Evolutionary conservation across 1,284 basidiomycete species (phyloP), one percentile per base, ranked within the genome.

Genomic region (Polyporus tsugae): DNA sequence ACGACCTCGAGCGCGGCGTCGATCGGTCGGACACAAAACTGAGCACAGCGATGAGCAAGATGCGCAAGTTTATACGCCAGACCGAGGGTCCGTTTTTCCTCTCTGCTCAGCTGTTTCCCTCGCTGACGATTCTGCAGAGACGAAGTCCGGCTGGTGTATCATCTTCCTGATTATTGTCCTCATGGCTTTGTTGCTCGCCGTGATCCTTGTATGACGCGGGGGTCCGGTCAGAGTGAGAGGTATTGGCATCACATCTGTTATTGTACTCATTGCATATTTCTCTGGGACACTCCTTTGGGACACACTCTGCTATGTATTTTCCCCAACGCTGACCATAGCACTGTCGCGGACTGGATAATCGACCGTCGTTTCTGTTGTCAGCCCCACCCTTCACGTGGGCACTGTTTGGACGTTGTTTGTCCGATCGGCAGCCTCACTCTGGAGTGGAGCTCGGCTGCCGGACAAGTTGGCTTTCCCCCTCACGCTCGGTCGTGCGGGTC

Each of bases 11-110:
- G 69, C 83, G 79, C 11, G 86, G 88, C 39, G 94, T 96, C 1
- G 95, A 95, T 75, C 79, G 77, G 15, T 91, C 95, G 6, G 90
- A 94, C 71, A 85, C 84, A 29, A 92, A 92, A 73, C 83, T 97
- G 3, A 83, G 79, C 39, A 85, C 82, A 62, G 94, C 94, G 6
- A 91, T 93, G 86, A 85, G 81, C 49, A 86, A 85, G 70, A 89
- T 98, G 88, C 86, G 89, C 70, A 90, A 90, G 68, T 95, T 97
- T 78, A 85, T 96, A 55, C 86, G 91, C 41, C 87, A 96, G 63
- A 94, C 94, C 3, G 94, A 96, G 83, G 93, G 91, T 91, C 68
- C 59, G 83, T 41, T 38, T 39, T n/a, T 42, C 7, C 4, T 57
- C n/a, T 29, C 25, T 5, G 35, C 38, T 6, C 46, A 4, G 22